Evolutionary conservation across 2,329 filamentous ascomycete species (phyloP), one percentile per base, ranked within the genome.

Genomic region (Xylariaceae sp.): DNA sequence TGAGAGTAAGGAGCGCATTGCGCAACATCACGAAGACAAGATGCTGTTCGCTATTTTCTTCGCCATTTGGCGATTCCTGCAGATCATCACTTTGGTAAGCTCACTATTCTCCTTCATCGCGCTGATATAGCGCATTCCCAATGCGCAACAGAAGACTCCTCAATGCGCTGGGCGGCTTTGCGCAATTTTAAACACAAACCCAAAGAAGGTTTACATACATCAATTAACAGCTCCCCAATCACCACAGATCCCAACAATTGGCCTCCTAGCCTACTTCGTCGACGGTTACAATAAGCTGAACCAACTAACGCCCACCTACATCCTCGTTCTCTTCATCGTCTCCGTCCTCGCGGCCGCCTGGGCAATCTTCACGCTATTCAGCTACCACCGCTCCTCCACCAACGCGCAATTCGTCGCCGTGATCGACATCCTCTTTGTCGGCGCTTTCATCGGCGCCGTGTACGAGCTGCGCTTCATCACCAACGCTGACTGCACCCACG

Each of bases 291-390:
- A 82, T 66, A 69, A 75, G 50, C 67, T 72, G 66, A 87, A 88
- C 73, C 69, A 77, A 58, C 76, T 88, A 48, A 86, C 86, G 0
- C 87, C 86, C 21, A 76, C 79, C 72, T 84, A 83, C 70, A 81
- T 88, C 71, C 82, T 89, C 58, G 77, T 88, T 64, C 78, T 88
- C 65, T 89, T 89, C 80, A 87, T 89, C 76, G 83, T 87, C 59
- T 83, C 82, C 21, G 82, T 87, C 16, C 79, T 89, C 51, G 87
- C 78, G 29, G 78, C 83, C 51, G 84, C 83, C 57, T 89, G 87
- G 87, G 76, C 83, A 61, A 73, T 88, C 74, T 82, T 81, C 70
- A 89, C 86, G 6, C 78, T 89, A 60, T 87, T 89, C 79, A 80
- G 76, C 71, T 89, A 88, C 79, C 83, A 86, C 77, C 84, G 85